Conservation (phyloP, 495 filamentous ascomycete species). For the Talaromyces borbonicus region DNA sequence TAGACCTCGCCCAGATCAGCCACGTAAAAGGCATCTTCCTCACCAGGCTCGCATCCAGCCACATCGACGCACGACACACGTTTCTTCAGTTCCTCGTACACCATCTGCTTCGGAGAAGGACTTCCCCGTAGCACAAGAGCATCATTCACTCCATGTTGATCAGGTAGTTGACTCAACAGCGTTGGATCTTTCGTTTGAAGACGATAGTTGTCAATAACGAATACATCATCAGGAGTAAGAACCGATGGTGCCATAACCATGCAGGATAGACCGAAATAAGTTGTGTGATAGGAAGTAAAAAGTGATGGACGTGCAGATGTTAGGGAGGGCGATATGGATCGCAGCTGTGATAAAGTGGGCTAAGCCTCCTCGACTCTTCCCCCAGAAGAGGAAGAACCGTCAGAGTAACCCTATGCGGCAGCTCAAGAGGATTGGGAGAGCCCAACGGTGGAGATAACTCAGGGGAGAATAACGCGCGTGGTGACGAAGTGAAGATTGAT, state of each 20-base stretch:
- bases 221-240: conserved; percentile 44
- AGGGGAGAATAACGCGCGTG: conserved; percentile 41
- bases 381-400: conserved; percentile 92
- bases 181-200: conserved; percentile 14
- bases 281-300: conserved; percentile 4
- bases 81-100: conserved; percentile 69
- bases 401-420: conserved; percentile 97
- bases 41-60: conserved; percentile 76
- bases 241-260: conserved; percentile 70
- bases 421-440: conserved; percentile 59
- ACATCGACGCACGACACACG: conserved; percentile 74
- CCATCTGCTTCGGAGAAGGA: conserved; percentile 47
- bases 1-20: conserved; percentile 97
- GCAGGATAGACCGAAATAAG: conserved; percentile 17
- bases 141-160: conserved; percentile 32
- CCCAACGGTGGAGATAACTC: conserved; percentile 45
- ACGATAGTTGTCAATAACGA: conserved; percentile 23
- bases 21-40: conserved; percentile 96
- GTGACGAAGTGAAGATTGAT: conserved; percentile 40
- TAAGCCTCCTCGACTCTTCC: conserved; percentile 90
- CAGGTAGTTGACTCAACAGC: conserved; percentile 6
- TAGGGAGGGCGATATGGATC: conserved; percentile 89
- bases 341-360: conserved; percentile 74
- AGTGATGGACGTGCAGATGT: conserved; percentile 36
- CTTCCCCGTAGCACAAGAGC: conserved; percentile 28